Conservation (phyloP, 163 green algal species). For the Chloroidium sp. region DNA sequence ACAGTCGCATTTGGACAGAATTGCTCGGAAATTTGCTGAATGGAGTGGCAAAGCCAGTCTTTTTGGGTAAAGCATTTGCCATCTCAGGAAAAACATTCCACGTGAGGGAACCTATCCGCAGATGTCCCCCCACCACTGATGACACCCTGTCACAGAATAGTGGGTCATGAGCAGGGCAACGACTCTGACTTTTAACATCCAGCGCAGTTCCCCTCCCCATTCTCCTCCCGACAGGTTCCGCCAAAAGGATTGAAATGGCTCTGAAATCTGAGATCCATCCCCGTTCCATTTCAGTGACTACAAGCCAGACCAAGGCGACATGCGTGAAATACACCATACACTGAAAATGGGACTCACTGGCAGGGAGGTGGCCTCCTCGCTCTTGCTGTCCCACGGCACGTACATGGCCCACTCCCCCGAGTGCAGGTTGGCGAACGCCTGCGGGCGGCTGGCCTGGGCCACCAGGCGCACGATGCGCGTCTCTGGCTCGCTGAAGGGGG, state of each 20-base stretch:
- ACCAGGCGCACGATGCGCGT: constrained; percentile 28
- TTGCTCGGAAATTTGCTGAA: too few species aligned
- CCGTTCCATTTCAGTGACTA: not conserved
- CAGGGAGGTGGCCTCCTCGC: constrained; percentile 18
- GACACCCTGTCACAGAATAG: too few species aligned
- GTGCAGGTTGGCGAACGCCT: constrained; percentile 52
- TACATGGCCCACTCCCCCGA: constrained; percentile 60
- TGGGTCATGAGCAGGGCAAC: too few species aligned
- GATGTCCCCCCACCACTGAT: too few species aligned
- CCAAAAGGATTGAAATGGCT: not conserved
- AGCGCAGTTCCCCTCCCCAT: too few species aligned
- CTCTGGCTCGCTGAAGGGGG: constrained; percentile 51
- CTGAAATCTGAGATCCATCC: not conserved
- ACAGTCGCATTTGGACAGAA: too few species aligned
- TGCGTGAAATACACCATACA: not conserved
- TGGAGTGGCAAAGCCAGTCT: too few species aligned
- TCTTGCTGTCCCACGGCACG: constrained; percentile 52
- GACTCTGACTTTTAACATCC: too few species aligned
- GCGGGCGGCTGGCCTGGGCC: not conserved
- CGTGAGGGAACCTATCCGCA: too few species aligned
- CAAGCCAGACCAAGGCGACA: too few species aligned
- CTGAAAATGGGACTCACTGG: constrained; percentile 20
- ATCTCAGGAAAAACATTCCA: too few species aligned
- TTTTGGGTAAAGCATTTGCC: too few species aligned
- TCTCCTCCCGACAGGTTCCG: not conserved